phyloP scores from a whole-genome alignment of 2,329 filamentous ascomycete genomes.

The Colletotrichum spinosum region DNA sequence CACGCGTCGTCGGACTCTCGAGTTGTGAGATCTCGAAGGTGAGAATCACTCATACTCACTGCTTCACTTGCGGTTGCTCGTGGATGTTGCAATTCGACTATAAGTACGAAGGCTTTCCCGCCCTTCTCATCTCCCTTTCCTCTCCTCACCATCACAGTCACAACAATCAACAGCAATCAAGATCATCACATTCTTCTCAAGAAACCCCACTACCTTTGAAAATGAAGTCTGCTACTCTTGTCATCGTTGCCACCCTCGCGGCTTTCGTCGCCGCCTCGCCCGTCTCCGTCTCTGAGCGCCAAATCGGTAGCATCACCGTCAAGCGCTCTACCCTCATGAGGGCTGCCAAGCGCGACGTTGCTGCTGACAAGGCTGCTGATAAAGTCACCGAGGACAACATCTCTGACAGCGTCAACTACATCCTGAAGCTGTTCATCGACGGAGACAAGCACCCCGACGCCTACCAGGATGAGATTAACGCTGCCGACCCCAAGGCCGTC shows the following conservation, averaged over 20 bases:
- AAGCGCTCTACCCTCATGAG: conserved; percentile 8
- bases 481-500: conserved; percentile 4
- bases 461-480: conserved; percentile 20
- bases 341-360: background rate
- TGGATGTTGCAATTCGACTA: background rate
- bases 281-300: background rate
- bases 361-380: background rate
- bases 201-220: background rate
- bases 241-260: background rate
- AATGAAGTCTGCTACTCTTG: conserved; percentile 16
- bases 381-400: conserved; percentile 8
- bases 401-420: conserved; percentile 24
- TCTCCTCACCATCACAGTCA: conserved; percentile 2
- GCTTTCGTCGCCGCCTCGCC: conserved; percentile 12
- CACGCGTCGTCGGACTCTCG: background rate
- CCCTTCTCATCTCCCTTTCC: background rate
- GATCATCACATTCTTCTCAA: background rate
- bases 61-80: background rate
- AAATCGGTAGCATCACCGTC: background rate
- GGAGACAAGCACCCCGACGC: conserved; percentile 7
- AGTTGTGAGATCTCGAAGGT: background rate
- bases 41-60: background rate
- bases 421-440: conserved; percentile 3
- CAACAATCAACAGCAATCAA: background rate
- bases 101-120: conserved; percentile 4